A percentile compares a stretch with the other conserved stretches of the same genome.
Evolutionary conservation across 176 grass and related monocot species (phyloP).

Genomic region (Oryza nivara): DNA sequence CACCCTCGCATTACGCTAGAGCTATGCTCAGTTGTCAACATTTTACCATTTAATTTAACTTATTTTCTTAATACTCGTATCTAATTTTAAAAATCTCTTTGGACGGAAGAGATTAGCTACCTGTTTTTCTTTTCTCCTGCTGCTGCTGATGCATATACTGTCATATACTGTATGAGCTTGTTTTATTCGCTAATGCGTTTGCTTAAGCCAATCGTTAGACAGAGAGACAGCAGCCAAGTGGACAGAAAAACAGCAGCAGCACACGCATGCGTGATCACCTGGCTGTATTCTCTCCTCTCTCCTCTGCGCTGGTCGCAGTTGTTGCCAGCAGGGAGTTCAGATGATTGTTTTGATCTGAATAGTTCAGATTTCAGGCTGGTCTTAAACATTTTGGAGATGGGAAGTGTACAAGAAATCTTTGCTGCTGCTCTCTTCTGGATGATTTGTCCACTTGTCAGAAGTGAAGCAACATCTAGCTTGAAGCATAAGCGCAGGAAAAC

Average conservation of each 20-base stretch:
- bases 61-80: too few species aligned
- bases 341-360: background rate
- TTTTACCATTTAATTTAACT: too few species aligned
- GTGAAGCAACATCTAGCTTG: background rate
- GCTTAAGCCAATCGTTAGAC: slow-evolving; percentile 16
- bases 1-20: too few species aligned
- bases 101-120: background rate
- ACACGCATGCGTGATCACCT: slow-evolving; percentile 24
- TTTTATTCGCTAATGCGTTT: background rate
- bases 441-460: background rate
- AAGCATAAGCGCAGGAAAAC: background rate
- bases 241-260: background rate
- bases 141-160: background rate
- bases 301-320: slow-evolving; percentile 3
- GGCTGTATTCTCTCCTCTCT: background rate
- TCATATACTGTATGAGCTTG: background rate
- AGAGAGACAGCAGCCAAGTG: slow-evolving; percentile 20
- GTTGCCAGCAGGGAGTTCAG: background rate
- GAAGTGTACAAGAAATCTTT: background rate
- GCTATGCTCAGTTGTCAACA: too few species aligned
- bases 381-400: background rate
- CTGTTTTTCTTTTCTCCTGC: background rate
- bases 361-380: background rate
- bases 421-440: background rate
- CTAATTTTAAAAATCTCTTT: too few species aligned